A percentile compares a stretch with the other conserved stretches of the same genome.
These are phyloP conservation scores for Hondaea fermentalgiana DNA, from an alignment of 108 stramenopile genomes.

Conservation along the genomic window DNA sequence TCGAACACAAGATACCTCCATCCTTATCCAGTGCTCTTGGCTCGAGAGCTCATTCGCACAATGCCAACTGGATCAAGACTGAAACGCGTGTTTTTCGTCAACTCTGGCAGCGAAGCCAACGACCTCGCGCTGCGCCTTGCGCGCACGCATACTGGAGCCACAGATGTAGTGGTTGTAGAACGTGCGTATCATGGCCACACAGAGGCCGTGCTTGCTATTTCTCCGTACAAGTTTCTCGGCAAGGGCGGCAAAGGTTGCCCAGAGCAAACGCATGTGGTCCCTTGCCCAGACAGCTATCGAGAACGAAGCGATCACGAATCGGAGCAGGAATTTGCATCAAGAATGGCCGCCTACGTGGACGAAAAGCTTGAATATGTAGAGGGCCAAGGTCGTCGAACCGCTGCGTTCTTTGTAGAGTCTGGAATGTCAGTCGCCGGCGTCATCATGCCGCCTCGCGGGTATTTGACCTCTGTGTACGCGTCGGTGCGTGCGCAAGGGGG, in stretches of 20 bases:
- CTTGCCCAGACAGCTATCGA: constrained; percentile 74
- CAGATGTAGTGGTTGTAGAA: constrained; percentile 47
- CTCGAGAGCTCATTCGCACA: constrained; percentile 46
- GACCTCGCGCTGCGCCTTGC: constrained; percentile 89
- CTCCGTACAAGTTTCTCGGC: constrained; percentile 74
- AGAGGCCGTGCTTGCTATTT: constrained; percentile 61
- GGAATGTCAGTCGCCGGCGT: constrained; percentile 82
- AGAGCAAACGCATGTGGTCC: constrained; percentile 63
- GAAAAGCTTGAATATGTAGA: constrained; percentile 12
- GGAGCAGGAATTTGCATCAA: constrained; percentile 47
- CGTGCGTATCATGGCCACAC: constrained; percentile 90
- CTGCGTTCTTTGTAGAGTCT: constrained; percentile 76
- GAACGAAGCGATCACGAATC: constrained; percentile 55
- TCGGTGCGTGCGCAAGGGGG: constrained; percentile 75
- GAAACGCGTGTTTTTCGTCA: constrained; percentile 72
- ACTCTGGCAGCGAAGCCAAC: constrained; percentile 90
- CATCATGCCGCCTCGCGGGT: constrained; percentile 69
- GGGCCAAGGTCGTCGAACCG: constrained; percentile 42
- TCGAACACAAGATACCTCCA: constrained; percentile 89
- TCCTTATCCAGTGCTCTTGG: constrained; percentile 60
- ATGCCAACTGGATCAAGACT: constrained; percentile 20
- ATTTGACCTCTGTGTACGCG: constrained; percentile 53
- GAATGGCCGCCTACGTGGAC: constrained; percentile 24
- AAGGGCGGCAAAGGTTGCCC: constrained; percentile 39
- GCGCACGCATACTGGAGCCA: constrained; percentile 35